Evolutionary conservation across 2,329 filamentous ascomycete species (phyloP).

Genomic region (Pezizomycotina sp.): DNA sequence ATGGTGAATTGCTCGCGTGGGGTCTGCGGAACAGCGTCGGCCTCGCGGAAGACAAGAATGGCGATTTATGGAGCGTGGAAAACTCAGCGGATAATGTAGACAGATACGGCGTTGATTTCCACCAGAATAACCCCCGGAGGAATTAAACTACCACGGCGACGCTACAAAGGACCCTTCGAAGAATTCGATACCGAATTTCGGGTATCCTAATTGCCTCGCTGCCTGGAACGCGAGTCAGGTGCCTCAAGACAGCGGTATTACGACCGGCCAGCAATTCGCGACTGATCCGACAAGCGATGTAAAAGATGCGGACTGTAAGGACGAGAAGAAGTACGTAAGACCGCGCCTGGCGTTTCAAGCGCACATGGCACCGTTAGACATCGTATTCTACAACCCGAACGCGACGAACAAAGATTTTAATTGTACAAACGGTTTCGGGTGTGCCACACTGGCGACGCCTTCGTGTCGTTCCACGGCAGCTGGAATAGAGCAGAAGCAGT

Average conservation of each 20-base stretch:
- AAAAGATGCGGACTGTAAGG: slow-evolving; percentile 34
- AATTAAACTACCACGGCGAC: slow-evolving; percentile 55
- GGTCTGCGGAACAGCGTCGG: slow-evolving; percentile 58
- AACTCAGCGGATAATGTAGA: slow-evolving; percentile 51
- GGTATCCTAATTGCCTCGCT: slow-evolving; percentile 54
- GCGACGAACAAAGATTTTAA: background rate
- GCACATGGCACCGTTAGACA: slow-evolving; percentile 55
- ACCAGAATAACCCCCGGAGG: slow-evolving; percentile 53
- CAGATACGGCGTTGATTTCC: slow-evolving; percentile 43
- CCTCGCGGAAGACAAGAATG: slow-evolving; percentile 40
- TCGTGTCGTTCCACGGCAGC: slow-evolving; percentile 54
- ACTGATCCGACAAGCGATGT: slow-evolving; percentile 29
- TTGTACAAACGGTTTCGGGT: too few species aligned
- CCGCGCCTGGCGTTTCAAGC: slow-evolving; percentile 46
- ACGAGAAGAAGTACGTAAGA: slow-evolving; percentile 31
- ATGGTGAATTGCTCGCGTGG: slow-evolving; percentile 43
- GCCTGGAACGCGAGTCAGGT: slow-evolving; percentile 42
- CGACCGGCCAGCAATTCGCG: slow-evolving; percentile 38
- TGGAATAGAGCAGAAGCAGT: slow-evolving; percentile 36
- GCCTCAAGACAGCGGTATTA: slow-evolving; percentile 32
- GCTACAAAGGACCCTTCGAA: slow-evolving; percentile 34
- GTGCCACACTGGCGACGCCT: slow-evolving; percentile 40
- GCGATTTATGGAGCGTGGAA: slow-evolving; percentile 46
- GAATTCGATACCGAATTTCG: slow-evolving; percentile 39
- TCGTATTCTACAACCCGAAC: slow-evolving; percentile 42